A percentile compares a stretch with the other conserved stretches of the same genome.
phyloP scores from a whole-genome alignment of 805 yeast genomes.

The Wickerhamiella australiensis region DNA sequence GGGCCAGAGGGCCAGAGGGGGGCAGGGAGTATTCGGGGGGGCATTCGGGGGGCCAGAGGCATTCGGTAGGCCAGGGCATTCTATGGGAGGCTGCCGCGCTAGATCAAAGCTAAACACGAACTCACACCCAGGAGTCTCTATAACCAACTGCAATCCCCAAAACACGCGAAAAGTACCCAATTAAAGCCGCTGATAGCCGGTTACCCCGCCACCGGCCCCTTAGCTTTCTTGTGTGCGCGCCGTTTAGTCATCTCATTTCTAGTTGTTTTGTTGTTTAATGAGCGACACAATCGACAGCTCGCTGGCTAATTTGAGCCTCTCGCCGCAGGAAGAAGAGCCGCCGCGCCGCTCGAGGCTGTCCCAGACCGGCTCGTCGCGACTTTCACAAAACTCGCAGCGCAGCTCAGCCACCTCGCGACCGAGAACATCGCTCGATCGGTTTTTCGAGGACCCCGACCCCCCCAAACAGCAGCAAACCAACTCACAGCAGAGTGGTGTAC shows the following conservation, averaged over 20 bases:
- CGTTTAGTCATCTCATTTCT: not conserved
- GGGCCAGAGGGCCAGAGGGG: too few relatives aligned
- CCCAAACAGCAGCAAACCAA: not conserved
- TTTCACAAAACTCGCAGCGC: slow-evolving; percentile 8
- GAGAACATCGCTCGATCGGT: not conserved
- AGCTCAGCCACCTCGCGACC: not conserved
- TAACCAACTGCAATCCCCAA: too few relatives aligned
- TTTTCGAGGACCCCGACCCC: slow-evolving; percentile 1
- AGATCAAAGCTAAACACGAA: too few relatives aligned
- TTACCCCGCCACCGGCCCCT: too few relatives aligned
- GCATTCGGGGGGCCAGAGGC: too few relatives aligned
- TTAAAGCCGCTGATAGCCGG: too few relatives aligned
- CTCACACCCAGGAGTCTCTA: too few relatives aligned
- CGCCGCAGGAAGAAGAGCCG: slow-evolving; percentile 2
- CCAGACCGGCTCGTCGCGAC: slow-evolving; percentile 5
- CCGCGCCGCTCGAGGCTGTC: slow-evolving; percentile 8
- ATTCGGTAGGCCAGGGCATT: too few relatives aligned
- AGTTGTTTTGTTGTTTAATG: slow-evolving; percentile 15
- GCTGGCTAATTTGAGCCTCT: slow-evolving; percentile 9
- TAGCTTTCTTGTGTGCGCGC: not conserved
- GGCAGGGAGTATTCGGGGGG: too few relatives aligned
- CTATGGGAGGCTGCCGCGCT: too few relatives aligned
- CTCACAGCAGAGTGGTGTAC: not conserved
- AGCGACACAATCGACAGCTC: slow-evolving; percentile 23
- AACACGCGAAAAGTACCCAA: too few relatives aligned